A percentile compares a stretch with the other conserved stretches of the same genome.
phyloP scores from a whole-genome alignment of 805 yeast genomes.

The Saccharomycopsis sp. region DNA sequence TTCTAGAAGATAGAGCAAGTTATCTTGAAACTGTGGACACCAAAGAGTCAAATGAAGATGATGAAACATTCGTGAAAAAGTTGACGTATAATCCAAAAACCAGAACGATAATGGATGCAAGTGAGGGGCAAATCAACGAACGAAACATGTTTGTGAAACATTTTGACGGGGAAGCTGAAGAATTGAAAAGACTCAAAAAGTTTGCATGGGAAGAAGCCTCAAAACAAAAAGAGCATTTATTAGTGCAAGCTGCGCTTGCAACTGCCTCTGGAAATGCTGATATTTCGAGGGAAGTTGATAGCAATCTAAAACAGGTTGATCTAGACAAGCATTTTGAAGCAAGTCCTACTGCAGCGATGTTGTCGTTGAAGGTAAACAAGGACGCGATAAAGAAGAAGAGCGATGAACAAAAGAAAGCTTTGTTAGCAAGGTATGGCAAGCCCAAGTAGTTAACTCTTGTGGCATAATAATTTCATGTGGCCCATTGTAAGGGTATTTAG shows the following conservation, averaged over 20 bases:
- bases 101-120: constrained; percentile 30
- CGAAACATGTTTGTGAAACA: constrained; percentile 39
- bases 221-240: neutral
- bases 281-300: constrained; percentile 11
- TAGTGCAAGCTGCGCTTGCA: neutral
- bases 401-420: constrained; percentile 25
- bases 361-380: constrained; percentile 28
- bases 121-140: constrained; percentile 30
- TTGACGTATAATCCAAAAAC: constrained; percentile 38
- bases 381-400: constrained; percentile 23
- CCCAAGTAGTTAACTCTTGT: neutral
- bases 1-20: constrained; percentile 47
- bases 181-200: constrained; percentile 32
- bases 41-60: constrained; percentile 26
- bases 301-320: constrained; percentile 21
- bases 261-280: neutral
- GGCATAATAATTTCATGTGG: neutral
- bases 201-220: constrained; percentile 31
- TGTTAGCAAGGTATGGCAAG: constrained; percentile 30
- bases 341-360: constrained; percentile 32
- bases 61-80: constrained; percentile 11
- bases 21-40: constrained; percentile 35
- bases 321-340: constrained; percentile 28
- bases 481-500: neutral
- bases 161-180: constrained; percentile 34